phyloP scores from a whole-genome alignment of 257 asterid species.

The Solanum arcanum region DNA sequence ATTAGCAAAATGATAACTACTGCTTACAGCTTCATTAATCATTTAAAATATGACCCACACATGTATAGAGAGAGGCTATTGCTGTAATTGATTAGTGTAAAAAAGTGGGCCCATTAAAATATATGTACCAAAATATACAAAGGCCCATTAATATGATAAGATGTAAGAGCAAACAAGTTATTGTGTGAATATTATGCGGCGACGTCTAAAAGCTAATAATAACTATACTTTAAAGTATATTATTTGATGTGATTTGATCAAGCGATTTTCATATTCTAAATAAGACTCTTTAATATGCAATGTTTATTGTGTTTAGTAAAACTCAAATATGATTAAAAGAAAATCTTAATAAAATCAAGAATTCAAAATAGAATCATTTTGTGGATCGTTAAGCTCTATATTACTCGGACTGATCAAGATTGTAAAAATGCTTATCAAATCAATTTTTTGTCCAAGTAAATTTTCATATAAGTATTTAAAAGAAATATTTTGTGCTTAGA shows the following conservation, averaged over 20 bases:
- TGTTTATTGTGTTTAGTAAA: background rate
- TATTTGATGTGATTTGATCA: background rate
- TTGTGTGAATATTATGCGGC: too few species aligned
- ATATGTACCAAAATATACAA: background rate
- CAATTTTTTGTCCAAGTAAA: background rate
- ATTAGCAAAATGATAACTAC: background rate
- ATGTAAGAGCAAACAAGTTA: too few species aligned
- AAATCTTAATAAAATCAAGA: background rate
- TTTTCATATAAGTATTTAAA: background rate
- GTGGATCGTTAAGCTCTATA: background rate
- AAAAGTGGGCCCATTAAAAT: background rate
- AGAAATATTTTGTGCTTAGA: background rate
- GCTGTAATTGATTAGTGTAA: background rate
- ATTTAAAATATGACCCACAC: background rate
- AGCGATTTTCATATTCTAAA: background rate
- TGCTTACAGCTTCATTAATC: background rate
- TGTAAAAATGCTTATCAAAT: background rate
- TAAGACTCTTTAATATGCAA: background rate
- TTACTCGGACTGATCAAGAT: background rate
- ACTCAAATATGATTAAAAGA: background rate
- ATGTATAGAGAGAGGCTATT: background rate
- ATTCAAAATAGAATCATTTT: background rate
- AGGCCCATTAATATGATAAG: background rate
- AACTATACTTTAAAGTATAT: background rate
- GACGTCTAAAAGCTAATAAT: too few species aligned